Base-by-base conservation (phyloP, 148 eudicot species). In the Diospyros kaki region DNA sequence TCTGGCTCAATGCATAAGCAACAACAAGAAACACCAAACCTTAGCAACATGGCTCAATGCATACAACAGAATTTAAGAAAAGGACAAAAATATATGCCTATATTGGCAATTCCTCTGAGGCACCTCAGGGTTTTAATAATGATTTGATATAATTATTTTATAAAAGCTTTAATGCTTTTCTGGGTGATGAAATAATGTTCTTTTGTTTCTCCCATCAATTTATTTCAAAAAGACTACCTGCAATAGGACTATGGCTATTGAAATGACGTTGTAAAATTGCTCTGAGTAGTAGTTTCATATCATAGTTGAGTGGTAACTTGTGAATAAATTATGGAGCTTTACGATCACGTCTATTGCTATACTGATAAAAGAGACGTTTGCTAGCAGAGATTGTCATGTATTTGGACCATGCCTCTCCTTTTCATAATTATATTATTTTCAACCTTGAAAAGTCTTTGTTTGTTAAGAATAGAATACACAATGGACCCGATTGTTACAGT, bases 111-210 rank as follows among this genome's bases (percentile, higher is more conserved):
- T 15, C 74, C 58, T 56, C 13, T 58, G 40, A 72, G 66, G 53
- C 12, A 18, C n/a, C 54, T 56, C 17, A 55, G 55, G 61, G 8
- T 12, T 43, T 58, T 44, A 58, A n/a, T 66, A 28, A 66, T 66
- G 65, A 42, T 45, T 64, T 17, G 54, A 59, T 56, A 17, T 59
- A 17, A 55, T 1, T 41, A 6, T 1, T 55, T 67, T 17, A 72
- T 17, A 72, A 55, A 58, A 44, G 66, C 41, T 72, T 71, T 55
- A 54, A n/a, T 68, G 39, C 71, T n/a, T 71, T 59, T 53, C 66
- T 45, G 52, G n/a, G 66, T 46, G 44, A 59, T 46, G 40, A 59
- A 42, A 46, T 59, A 28, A 43, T 15, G 42, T 40, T 50, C 14
- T 38, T 11, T 58, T 12, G 15, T 14, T 52, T 52, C 72, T 28